Evolutionary conservation across 1,139 yeast species (phyloP).

Genomic region (Suhomyces taliae): DNA sequence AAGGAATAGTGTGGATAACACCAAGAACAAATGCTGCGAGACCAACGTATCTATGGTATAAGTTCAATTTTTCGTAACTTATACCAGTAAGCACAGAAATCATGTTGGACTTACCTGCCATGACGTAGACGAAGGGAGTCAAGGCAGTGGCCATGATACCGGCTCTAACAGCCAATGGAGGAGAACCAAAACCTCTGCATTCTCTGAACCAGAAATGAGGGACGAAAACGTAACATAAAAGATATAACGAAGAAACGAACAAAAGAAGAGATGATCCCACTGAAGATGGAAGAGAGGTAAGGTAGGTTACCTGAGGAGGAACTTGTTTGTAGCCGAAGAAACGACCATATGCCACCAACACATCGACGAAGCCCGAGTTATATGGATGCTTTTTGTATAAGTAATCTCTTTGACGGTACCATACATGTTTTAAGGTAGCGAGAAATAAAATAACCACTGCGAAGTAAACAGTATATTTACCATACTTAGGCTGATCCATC

Average conservation of each 20-base stretch:
- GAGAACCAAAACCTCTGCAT: conserved; percentile 60
- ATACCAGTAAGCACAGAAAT: conserved; percentile 54
- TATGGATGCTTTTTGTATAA: conserved; percentile 19
- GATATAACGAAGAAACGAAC: conserved; percentile 41
- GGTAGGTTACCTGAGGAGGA: conserved; percentile 35
- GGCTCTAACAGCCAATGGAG: conserved; percentile 61
- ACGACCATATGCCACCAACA: conserved; percentile 42
- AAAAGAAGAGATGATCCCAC: conserved; percentile 48
- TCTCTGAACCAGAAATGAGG: conserved; percentile 60
- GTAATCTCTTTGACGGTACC: conserved; percentile 38
- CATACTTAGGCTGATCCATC: conserved; percentile 42
- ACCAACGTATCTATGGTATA: conserved; percentile 52
- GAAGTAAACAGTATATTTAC: conserved; percentile 48
- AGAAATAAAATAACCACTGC: conserved; percentile 38
- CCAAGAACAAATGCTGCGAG: conserved; percentile 47
- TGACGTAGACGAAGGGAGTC: conserved; percentile 50
- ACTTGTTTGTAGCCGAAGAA: conserved; percentile 50
- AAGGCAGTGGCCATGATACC: conserved; percentile 56
- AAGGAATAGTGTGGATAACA: conserved; percentile 56
- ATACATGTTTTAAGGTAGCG: conserved; percentile 39
- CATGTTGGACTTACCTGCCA: conserved; percentile 55
- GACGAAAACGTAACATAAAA: conserved; percentile 43
- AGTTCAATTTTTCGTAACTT: conserved; percentile 55
- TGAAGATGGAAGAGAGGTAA: conserved; percentile 53
- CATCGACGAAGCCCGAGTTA: conserved; percentile 23